Percentiles rank a stretch among this genome's conserved stretches.
Conservation (phyloP, 352 stramenopile species). For the Peronospora belbahrii region DNA sequence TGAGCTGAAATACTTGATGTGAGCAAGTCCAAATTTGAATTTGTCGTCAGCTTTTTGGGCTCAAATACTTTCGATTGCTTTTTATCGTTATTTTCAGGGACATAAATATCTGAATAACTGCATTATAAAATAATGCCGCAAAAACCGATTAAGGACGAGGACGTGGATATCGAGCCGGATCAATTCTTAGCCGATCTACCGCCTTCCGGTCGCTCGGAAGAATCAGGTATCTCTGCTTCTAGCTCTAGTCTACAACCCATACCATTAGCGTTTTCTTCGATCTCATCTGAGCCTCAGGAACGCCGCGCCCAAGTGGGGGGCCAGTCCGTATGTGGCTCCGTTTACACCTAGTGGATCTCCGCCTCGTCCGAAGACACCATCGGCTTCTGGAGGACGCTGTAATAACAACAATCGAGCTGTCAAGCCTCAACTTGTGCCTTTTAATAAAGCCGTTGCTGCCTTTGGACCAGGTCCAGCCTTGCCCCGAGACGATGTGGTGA, state of each 20-base stretch:
- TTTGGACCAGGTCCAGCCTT: constrained; percentile 22
- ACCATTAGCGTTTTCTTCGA: constrained; percentile 9
- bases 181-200: constrained; percentile 25
- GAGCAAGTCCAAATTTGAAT: too few species aligned
- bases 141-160: constrained; percentile 19
- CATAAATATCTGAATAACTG: too few species aligned
- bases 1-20: too few species aligned
- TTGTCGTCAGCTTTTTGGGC: too few species aligned
- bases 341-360: constrained; percentile 66
- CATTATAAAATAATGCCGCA: constrained; percentile 8
- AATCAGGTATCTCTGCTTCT: background rate
- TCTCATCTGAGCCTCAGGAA: constrained; percentile 32
- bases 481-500: constrained; percentile 50
- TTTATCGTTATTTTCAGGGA: too few species aligned
- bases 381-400: constrained; percentile 16
- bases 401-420: constrained; percentile 7
- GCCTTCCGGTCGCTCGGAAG: constrained; percentile 4
- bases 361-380: constrained; percentile 45
- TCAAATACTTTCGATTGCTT: too few species aligned
- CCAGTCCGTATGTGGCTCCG: constrained; percentile 53
- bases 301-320: constrained; percentile 52
- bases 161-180: constrained; percentile 20
- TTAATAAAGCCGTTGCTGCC: constrained; percentile 18
- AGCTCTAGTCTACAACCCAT: constrained; percentile 11
- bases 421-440: constrained; percentile 52